A percentile compares a stretch with the other conserved stretches of the same genome.
Conservation (phyloP, 495 filamentous ascomycete genomes). For the Hyphodiscus hymeniophilus region DNA sequence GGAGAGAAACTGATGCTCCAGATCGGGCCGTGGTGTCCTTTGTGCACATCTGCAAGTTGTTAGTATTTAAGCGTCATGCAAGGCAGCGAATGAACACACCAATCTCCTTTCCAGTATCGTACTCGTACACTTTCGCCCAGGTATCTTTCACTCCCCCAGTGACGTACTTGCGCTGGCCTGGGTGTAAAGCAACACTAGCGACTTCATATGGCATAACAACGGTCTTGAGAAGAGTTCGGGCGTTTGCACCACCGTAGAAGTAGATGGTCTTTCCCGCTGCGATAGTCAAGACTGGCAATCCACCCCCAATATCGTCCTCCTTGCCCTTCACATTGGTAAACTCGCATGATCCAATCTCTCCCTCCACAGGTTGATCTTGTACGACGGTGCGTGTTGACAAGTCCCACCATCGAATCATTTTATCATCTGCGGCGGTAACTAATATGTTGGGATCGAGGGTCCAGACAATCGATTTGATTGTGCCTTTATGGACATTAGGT, state of each 20-base stretch:
- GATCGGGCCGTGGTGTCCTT: constrained; percentile 94
- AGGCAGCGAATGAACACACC: constrained; percentile 35
- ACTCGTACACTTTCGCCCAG: constrained; percentile 88
- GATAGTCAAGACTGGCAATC: constrained; percentile 49
- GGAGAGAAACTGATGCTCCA: constrained; percentile 93
- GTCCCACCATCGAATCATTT: constrained; percentile 91
- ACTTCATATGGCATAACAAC: constrained; percentile 72
- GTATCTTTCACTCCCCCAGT: constrained; percentile 85
- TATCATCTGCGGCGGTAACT: constrained; percentile 83
- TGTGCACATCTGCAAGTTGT: constrained; percentile 65
- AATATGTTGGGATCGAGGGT: constrained; percentile 76
- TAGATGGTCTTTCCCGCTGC: constrained; percentile 86
- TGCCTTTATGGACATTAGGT: constrained; percentile 67
- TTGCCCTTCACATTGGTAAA: constrained; percentile 48
- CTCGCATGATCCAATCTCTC: constrained; percentile 85
- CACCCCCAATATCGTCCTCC: constrained; percentile 41
- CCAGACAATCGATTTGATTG: constrained; percentile 95
- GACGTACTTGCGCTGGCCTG: constrained; percentile 70
- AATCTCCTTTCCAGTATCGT: constrained; percentile 70
- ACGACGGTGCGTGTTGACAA: constrained; percentile 63
- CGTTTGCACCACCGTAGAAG: constrained; percentile 74
- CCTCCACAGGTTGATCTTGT: constrained; percentile 64
- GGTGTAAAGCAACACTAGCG: constrained; percentile 80
- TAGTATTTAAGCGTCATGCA: constrained; percentile 14
- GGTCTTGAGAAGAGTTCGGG: constrained; percentile 66